A percentile compares a stretch with the other conserved stretches of the same genome.
Conservation (phyloP, 2,329 filamentous ascomycete species). For the Rachicladosporium sp. region DNA sequence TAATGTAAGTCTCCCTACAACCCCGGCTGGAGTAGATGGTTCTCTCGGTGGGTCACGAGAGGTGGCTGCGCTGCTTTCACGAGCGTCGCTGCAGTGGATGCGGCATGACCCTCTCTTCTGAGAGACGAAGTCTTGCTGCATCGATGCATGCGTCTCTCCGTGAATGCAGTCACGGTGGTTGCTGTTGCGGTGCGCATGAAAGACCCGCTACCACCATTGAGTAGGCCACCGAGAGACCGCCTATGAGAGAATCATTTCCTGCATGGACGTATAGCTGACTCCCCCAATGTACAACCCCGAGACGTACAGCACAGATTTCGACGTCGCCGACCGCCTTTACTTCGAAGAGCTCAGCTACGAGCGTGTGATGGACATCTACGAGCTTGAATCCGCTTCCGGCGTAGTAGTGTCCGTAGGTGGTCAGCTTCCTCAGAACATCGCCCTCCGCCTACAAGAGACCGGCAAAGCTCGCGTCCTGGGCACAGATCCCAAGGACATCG, state of each 20-base stretch:
- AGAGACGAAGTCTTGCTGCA: too few species aligned
- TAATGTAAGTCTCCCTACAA: constrained; percentile 35
- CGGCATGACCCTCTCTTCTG: too few species aligned
- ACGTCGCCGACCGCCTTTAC: constrained; percentile 81
- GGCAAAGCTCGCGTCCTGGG: constrained; percentile 73
- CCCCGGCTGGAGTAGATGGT: neutral
- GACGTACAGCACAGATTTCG: constrained; percentile 72
- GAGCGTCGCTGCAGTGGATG: too few species aligned
- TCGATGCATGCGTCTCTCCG: too few species aligned
- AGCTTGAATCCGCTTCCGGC: constrained; percentile 71
- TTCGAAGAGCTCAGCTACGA: constrained; percentile 97
- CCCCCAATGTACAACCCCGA: constrained; percentile 56
- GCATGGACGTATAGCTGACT: neutral
- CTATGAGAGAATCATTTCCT: too few species aligned
- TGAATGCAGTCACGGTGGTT: too few species aligned
- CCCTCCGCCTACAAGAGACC: constrained; percentile 79
- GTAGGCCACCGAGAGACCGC: too few species aligned
- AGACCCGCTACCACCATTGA: too few species aligned
- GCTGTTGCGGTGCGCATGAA: too few species aligned
- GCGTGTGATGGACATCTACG: constrained; percentile 97
- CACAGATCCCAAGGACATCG: constrained; percentile 86
- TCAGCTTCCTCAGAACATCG: constrained; percentile 95
- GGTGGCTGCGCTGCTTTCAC: neutral
- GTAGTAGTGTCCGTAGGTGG: constrained; percentile 94
- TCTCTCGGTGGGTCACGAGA: neutral